Evolutionary conservation across 345 rosid genomes (phyloP), one percentile per base, ranked within the genome.

Genomic region (Eucalyptus erythrocorys): DNA sequence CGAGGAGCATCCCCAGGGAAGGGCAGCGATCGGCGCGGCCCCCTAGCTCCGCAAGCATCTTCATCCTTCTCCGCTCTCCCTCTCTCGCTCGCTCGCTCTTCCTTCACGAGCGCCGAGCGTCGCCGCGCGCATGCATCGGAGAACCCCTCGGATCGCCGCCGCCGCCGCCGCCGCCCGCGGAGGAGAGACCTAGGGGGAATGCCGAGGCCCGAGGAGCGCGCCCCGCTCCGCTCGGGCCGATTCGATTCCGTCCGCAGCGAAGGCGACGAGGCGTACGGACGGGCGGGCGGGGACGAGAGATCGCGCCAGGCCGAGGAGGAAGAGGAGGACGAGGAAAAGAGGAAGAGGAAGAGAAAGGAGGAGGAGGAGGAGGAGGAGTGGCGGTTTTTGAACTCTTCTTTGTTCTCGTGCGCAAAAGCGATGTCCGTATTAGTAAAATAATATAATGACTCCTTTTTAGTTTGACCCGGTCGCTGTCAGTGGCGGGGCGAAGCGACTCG

Each of bases 1-100:
- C 89, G 87, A 86, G 59, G 68, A 92, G 87, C 89, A 92, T 84
- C 76, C 85, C 87, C 59, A 89, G 66, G n/a, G 90, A 89, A 86
- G 87, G 86, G 87, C 91, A 93, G 84, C 57, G 34, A 55, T 82
- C 42, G 86, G 87, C 82, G 80, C 85, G 8, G 89, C 86, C 86
- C 47, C 89, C 57, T n/a, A 42, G 42, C 48, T 30, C 59, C 57
- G 85, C 88, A 16, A 48, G 6, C 57, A 80, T 49, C 45, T 40
- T 61, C 80, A 27, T 37, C 88, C 42, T 30, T 9, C 45, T 17
- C 51, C 34, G 11, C 79, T 8, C 37, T 2, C 71, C 17, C 22
- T 32, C 79, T 16, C 68, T 6, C 68, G 13, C 81, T 9, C 81
- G 26, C 27, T 37, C 45, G 68, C 34, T 34, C 47, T 40, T 3